Base-by-base conservation (phyloP, 2,329 filamentous ascomycete genomes). In the Colletotrichum australisinense region DNA sequence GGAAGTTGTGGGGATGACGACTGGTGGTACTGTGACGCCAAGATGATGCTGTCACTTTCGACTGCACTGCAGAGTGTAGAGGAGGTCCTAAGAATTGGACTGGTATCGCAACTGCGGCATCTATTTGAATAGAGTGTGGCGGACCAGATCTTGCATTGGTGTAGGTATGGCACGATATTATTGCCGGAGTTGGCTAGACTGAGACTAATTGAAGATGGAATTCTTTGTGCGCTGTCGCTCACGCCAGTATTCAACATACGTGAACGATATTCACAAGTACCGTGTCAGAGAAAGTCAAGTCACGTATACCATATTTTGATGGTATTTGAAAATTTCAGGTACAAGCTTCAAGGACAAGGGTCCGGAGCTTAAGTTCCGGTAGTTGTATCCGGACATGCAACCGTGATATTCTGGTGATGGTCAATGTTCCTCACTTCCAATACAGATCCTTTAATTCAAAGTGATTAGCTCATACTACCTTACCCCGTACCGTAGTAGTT, bases 291-390 rank as follows among this genome's bases (percentile, higher is more conserved):
- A 28, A 16, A 56, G 5, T 9, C 11, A 55, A 19, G 24, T 19
- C 16, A 4, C 9, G 19, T 3, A n/a, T 19, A 2, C 16, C 9
- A 26, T 12, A n/a, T 12, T n/a, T 26, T 2, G 0, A n/a, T 30
- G 35, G 14, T 7, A 5, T 28, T 16, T n/a, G 30, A n/a, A 14
- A 53, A 55, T 4, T 19, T 26, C 16, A 22, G 46, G n/a, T 26
- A 38, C 35, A 22, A n/a, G 1, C 6, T 3, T 28, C 11, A 7
- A 32, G 8, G 55, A 42, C 60, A 22, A 19, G 53, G 22, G 11
- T 66, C 67, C 67, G 67, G 67, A 70, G 56, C 67, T 70, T 38
- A 59, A 28, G n/a, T 62, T 73, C 71, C 71, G 67, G 22, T 22
- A 62, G 12, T 8, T 7, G 4, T 52, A 7, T 32, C 28, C 56